Evolutionary conservation across 2,329 filamentous ascomycete species (phyloP), one percentile per base, ranked within the genome.

Genomic region (Aspergillus tubingensis): DNA sequence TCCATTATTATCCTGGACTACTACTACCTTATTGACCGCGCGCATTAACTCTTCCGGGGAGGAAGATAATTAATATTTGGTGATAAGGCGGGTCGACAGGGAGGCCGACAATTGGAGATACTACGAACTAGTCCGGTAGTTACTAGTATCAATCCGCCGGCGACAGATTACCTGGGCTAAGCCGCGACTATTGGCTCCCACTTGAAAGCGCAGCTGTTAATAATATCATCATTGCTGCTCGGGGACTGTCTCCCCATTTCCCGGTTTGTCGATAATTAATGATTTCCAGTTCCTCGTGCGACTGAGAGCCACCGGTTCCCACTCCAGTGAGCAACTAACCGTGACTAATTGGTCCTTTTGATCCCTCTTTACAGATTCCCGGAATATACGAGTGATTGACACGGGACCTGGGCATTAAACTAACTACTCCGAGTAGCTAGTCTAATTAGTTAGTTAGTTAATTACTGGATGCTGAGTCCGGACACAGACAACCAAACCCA

Each of bases 291-390:
- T 30, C 38, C 27, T 54, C 36, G 50, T 54, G 52, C 38, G 15
- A 54, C 52, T 54, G 52, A 54, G 52, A 54, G 56, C 56, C 53
- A 54, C 55, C 47, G 56, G 51, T 53, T 59, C 47, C 43, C 51
- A 44, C 36, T 36, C 44, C 54, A 58, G 41, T 21, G 23, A 8
- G 25, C 27, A 30, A 50, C 52, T 57, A 57, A 57, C 52, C 21
- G 41, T 36, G 47, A 58, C 56, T 59, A 56, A 15, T 27, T 50
- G 15, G 47, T n/a, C 25, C 25, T 27, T 27, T 50, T 27, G n/a
- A 50, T 27, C 25, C 47, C 10, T 36, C 32, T 36, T 32, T 13
- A 36, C 32, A 5, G 11, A 36, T 11, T 50, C 27, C 27, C 10
- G 21, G 11, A 13, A n/a, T 48, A 23, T 25, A 30, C 23, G 23